Evolutionary conservation across 331 rosid species (phyloP), one percentile per base, ranked within the genome.

Genomic region (Quercus tomentella): DNA sequence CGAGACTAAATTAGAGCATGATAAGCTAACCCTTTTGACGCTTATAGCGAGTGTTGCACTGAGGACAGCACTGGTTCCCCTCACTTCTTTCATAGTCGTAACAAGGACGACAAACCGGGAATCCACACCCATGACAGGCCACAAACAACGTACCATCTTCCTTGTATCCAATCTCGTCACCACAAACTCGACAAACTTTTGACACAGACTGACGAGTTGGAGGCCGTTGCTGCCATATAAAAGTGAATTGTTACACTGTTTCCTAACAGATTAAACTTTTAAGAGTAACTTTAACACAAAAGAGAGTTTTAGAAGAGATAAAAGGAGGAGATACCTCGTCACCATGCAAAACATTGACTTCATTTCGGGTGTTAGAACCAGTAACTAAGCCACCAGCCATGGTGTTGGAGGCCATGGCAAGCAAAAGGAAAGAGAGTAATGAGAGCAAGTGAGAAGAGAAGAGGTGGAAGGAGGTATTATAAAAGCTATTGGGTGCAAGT

Each of bases 61-160:
- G 98, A 56, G 99, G 99, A 60, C 99, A 96, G 67, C 84, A 77
- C 83, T 90, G 97, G 61, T 80, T 89, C 23, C 99, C 99, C 81
- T 96, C 99, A 71, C 94, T 90, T 79, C 99, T 89, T 76, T 96
- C 98, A 70, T 96, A 96, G 25, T 91, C 97, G 28, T 93, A 96
- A 74, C 99, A 96, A 31, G 99, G 98, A 30, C 86, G 83, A 35
- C 98, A 95, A 71, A 91, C 99, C 0, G 99, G 99, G 73, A 95
- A 95, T 45, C 85, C 85, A 75, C 99, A 96, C 75, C 84, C 89
- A 75, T 84, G 88, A 75, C 99, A 96, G 4, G 98, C 99, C 81
- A 82, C 92, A 73, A 96, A 96, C 80, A 91, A 69, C 81, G 83
- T 85, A 1, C 99, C 97, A 71, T 86, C 84, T 77, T 90, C 92